A percentile compares a stretch with the other conserved stretches of the same genome.
Evolutionary conservation across 2,329 filamentous ascomycete species (phyloP).

Genomic region (Monosporascus sp.): DNA sequence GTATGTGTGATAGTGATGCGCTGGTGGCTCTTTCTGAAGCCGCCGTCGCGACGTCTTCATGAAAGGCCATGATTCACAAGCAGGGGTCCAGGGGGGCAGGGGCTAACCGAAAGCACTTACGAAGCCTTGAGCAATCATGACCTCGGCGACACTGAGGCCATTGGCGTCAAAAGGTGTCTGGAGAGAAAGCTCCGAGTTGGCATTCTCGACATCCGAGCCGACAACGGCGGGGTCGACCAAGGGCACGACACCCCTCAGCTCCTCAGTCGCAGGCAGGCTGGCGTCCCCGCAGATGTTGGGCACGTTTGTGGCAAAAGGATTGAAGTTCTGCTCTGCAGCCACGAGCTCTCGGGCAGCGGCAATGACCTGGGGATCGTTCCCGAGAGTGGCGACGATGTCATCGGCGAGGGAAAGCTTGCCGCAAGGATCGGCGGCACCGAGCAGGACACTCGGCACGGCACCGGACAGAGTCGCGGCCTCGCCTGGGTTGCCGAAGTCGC

Average conservation of each 20-base stretch:
- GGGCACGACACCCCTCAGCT: constrained; percentile 61
- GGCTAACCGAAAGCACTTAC: neutral
- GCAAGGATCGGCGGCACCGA: constrained; percentile 62
- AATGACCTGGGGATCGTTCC: constrained; percentile 53
- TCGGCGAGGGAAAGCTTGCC: constrained; percentile 62
- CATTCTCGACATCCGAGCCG: constrained; percentile 53
- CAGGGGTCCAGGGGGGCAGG: too few relatives aligned
- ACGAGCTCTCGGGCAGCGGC: constrained; percentile 58
- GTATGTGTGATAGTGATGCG: too few relatives aligned
- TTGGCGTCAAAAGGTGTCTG: constrained; percentile 49
- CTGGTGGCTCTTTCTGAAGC: too few relatives aligned
- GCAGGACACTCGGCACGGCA: constrained; percentile 53
- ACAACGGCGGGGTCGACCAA: constrained; percentile 60
- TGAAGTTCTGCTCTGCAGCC: constrained; percentile 68
- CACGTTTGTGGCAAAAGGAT: constrained; percentile 55
- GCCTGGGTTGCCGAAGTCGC: constrained; percentile 51
- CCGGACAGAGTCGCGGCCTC: constrained; percentile 60
- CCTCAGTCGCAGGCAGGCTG: constrained; percentile 53
- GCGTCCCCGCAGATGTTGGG: constrained; percentile 61
- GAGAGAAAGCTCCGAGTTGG: constrained; percentile 49
- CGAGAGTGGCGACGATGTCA: constrained; percentile 56
- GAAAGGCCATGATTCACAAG: too few relatives aligned
- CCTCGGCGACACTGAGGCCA: constrained; percentile 61
- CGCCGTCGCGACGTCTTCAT: too few relatives aligned
- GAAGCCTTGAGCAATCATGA: constrained; percentile 58